phyloP scores from a whole-genome alignment of 768 basidiomycete species.

The Pholiota microspora region DNA sequence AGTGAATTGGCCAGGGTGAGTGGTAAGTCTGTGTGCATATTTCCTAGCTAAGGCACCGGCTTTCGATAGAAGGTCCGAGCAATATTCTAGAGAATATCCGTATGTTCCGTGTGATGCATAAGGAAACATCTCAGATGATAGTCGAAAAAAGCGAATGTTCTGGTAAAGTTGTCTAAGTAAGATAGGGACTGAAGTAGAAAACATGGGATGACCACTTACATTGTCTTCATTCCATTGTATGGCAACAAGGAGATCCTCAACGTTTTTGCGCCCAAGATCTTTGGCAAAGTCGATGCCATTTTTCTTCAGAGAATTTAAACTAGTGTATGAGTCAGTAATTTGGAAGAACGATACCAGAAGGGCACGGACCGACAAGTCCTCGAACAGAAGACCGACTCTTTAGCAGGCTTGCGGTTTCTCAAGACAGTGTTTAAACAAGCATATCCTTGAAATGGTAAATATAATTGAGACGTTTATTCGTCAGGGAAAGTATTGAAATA shows the following conservation, averaged over 20 bases:
- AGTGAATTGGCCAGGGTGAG: slow-evolving; percentile 87
- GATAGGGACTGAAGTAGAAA: slow-evolving; percentile 29
- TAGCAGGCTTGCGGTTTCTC: slow-evolving; percentile 64
- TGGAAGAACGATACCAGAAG: neutral
- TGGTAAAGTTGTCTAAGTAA: slow-evolving; percentile 15
- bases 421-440: slow-evolving; percentile 87
- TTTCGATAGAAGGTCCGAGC: slow-evolving; percentile 47
- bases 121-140: slow-evolving; percentile 93
- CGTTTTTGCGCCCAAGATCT: slow-evolving; percentile 75
- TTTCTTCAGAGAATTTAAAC: slow-evolving; percentile 76
- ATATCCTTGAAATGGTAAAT: slow-evolving; percentile 46
- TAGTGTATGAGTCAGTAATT: slow-evolving; percentile 28
- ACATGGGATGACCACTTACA: too few species aligned
- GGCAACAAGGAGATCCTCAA: slow-evolving; percentile 65
- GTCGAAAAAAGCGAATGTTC: slow-evolving; percentile 82
- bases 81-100: slow-evolving; percentile 82
- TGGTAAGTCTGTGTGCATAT: slow-evolving; percentile 77
- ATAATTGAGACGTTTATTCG: neutral
- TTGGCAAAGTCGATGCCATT: slow-evolving; percentile 83
- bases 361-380: slow-evolving; percentile 53
- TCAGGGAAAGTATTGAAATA: slow-evolving; percentile 6
- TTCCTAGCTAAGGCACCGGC: slow-evolving; percentile 67
- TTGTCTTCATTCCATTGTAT: slow-evolving; percentile 93
- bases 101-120: slow-evolving; percentile 81
- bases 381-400: slow-evolving; percentile 71